Base-by-base conservation (phyloP, 257 asterid species). In the Plectranthus barbatus region DNA sequence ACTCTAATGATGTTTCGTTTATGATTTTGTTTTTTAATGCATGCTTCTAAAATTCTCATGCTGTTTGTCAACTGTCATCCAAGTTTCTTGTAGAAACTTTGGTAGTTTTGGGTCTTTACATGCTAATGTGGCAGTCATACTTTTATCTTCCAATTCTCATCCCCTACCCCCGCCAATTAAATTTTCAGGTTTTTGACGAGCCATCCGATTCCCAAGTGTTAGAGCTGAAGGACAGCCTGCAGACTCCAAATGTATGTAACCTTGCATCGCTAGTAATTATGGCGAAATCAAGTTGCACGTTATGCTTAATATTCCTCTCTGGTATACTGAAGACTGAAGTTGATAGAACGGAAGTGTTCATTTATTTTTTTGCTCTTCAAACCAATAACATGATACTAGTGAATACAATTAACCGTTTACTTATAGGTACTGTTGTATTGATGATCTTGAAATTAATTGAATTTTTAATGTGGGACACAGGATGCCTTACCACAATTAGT, bases 171-270 rank as follows among this genome's bases (percentile, higher is more conserved):
- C 6, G 5, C 20, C 4, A 11, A 54, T 4, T 67, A 26, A 36
- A 34, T 19, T 67, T 79, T 74, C 77, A 91, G 96, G 87, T 65
- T 50, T 70, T 82, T 68, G 95, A 84, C 15, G 94, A 83, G 70
- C 86, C 86, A 41, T 79, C 87, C 37, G 85, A 81, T 49, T 61
- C 83, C 29, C 88, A 76, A 66, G 54, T 68, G 65, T 39, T 66
- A 53, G 94, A 77, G 64, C 72, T 40, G 78, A 87, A 76, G 66
- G 87, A 86, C 69, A 77, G 76, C 77, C 69, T 86, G 72, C 91
- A 77, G 76, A 91, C 98, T 61, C 95, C 98, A 49, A 75, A 69
- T 49, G 96, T 91, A 91, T 39, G 94, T 67, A 63, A 11, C 63
- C 70, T 62, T 18, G 4, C 52, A 9, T 24, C 14, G 39, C 21